These are phyloP conservation scores for Kurtzmaniella quercitrusa DNA, from an alignment of 1,139 yeast genomes.

Conservation along the genomic window DNA sequence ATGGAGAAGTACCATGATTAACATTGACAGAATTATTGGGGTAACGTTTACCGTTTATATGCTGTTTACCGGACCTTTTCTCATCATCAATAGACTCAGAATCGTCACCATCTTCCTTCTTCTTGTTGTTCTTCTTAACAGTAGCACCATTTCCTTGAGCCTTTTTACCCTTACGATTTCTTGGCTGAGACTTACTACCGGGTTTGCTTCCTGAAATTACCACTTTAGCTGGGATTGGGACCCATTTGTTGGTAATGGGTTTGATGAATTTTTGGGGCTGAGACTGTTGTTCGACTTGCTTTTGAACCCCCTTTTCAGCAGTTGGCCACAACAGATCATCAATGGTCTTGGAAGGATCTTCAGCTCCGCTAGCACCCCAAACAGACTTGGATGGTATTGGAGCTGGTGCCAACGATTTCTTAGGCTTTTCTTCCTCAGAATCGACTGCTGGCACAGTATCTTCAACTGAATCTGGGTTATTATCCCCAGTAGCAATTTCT, in stretches of 20 bases:
- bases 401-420: slow-evolving; percentile 62
- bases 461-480: slow-evolving; percentile 4
- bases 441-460: slow-evolving; percentile 6
- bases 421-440: slow-evolving; percentile 9
- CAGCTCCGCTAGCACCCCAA: slow-evolving; percentile 50
- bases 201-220: slow-evolving; percentile 39
- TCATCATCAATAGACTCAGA: slow-evolving; percentile 3
- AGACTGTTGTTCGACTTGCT: slow-evolving; percentile 11
- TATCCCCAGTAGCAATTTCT: slow-evolving; percentile 2
- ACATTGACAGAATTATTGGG: slow-evolving; percentile 14
- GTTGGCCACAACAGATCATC: slow-evolving; percentile 61
- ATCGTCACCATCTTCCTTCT: slow-evolving; percentile 7
- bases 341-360: slow-evolving; percentile 21
- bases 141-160: slow-evolving; percentile 4
- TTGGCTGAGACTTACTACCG: slow-evolving; percentile 21
- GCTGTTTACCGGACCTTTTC: slow-evolving; percentile 9
- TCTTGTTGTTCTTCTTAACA: slow-evolving; percentile 1
- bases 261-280: slow-evolving; percentile 42
- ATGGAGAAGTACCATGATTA: slow-evolving; percentile 8
- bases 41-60: slow-evolving; percentile 16
- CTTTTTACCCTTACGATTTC: slow-evolving; percentile 33
- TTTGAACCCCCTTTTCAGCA: slow-evolving; percentile 36
- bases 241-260: slow-evolving; percentile 79
- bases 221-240: slow-evolving; percentile 77
- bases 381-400: slow-evolving; percentile 70